Percentiles rank a stretch among this genome's conserved stretches.
phyloP scores from a whole-genome alignment of 768 basidiomycete species.

The Mycena metata region DNA sequence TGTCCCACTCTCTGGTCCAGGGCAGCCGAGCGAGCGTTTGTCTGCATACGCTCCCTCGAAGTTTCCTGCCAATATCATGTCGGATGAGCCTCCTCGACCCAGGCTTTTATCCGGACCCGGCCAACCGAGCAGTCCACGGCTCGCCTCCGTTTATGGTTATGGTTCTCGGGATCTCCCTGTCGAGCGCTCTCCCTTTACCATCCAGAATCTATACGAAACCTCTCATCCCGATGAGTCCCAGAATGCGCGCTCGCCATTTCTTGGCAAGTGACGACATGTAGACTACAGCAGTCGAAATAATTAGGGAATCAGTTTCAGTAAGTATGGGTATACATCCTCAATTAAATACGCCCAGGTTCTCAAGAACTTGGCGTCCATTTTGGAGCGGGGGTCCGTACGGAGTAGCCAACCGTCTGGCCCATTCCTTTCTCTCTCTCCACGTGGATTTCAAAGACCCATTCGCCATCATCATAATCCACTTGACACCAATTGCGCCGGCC shows the following conservation, averaged over 20 bases:
- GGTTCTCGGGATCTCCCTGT: background rate
- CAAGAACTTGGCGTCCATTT: conserved; percentile 18
- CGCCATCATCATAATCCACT: conserved; percentile 68
- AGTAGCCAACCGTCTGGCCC: conserved; percentile 84
- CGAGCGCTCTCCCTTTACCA: background rate
- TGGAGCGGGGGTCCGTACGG: conserved; percentile 29
- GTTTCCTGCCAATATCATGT: background rate
- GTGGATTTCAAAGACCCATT: conserved; percentile 85
- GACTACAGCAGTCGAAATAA: background rate
- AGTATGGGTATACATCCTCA: conserved; percentile 16
- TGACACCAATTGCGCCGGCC: conserved; percentile 91
- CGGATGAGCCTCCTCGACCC: conserved; percentile 18
- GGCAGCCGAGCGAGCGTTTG: conserved; percentile 28
- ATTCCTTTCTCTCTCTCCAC: conserved; percentile 88
- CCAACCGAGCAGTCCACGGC: conserved; percentile 20
- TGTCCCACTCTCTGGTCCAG: conserved; percentile 22
- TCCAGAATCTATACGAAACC: background rate
- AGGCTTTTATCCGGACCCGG: conserved; percentile 32
- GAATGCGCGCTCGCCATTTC: background rate
- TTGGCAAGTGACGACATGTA: conserved; percentile 4
- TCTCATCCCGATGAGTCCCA: background rate
- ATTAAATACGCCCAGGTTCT: background rate
- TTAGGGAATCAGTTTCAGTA: conserved; percentile 26
- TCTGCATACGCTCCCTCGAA: conserved; percentile 5
- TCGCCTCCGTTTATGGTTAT: conserved; percentile 12